A percentile compares a stretch with the other conserved stretches of the same genome.
Conservation (phyloP, 2,329 filamentous ascomycete species). For the Fusarium ambrosium region DNA sequence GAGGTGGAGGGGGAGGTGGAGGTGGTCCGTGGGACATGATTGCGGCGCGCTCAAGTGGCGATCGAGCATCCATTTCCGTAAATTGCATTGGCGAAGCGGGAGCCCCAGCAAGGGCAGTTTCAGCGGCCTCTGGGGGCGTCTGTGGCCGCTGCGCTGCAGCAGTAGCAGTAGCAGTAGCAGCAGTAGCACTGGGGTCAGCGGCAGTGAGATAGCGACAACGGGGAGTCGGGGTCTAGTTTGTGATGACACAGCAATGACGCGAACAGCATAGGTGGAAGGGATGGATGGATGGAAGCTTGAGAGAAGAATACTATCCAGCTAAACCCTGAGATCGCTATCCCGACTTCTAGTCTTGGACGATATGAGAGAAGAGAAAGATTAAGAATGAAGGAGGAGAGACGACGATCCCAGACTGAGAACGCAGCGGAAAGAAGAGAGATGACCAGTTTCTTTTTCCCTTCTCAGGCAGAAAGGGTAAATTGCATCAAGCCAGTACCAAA, state of each 20-base stretch:
- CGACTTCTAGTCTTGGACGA: slow-evolving; percentile 11
- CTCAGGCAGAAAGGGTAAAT: slow-evolving; percentile 5
- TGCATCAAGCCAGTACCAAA: background rate
- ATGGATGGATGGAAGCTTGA: background rate
- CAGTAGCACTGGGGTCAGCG: slow-evolving; percentile 20
- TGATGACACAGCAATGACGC: slow-evolving; percentile 12
- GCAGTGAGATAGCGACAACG: slow-evolving; percentile 8
- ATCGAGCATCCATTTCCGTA: slow-evolving; percentile 25
- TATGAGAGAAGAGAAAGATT: background rate
- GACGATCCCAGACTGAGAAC: background rate
- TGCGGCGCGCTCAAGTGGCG: slow-evolving; percentile 41
- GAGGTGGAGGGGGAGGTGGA: slow-evolving; percentile 52
- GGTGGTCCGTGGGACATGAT: slow-evolving; percentile 55
- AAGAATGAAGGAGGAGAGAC: background rate
- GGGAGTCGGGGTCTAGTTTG: slow-evolving; percentile 10
- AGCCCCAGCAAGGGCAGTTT: slow-evolving; percentile 24
- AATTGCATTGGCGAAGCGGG: slow-evolving; percentile 46
- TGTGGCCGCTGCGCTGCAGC: slow-evolving; percentile 15
- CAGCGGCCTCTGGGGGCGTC: slow-evolving; percentile 27
- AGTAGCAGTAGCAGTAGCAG: no score
- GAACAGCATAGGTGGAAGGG: slow-evolving; percentile 3
- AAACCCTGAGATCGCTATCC: background rate
- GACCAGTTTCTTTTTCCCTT: background rate
- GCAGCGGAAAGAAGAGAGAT: background rate
- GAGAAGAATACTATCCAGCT: background rate